Evolutionary conservation across 495 filamentous ascomycete genomes (phyloP).

Genomic region (Haplographium delicatum): DNA sequence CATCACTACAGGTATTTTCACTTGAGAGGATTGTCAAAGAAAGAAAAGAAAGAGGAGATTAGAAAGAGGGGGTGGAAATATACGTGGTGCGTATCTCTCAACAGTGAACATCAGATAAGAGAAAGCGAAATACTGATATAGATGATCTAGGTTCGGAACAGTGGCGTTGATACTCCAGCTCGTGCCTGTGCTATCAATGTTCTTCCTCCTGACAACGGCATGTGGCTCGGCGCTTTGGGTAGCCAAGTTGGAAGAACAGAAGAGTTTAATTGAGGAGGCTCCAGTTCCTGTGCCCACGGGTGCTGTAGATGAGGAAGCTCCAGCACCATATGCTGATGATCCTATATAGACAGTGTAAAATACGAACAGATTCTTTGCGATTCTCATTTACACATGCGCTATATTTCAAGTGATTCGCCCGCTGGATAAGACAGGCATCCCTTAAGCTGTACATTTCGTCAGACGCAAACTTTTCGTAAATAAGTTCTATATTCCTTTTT

Average conservation of each 20-base stretch:
- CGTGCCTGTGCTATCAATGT: constrained; percentile 77
- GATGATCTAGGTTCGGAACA: constrained; percentile 39
- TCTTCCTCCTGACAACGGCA: constrained; percentile 76
- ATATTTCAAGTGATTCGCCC: too few species aligned
- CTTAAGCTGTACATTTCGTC: too few species aligned
- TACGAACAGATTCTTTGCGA: background rate
- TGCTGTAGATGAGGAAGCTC: constrained; percentile 9
- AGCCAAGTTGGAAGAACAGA: constrained; percentile 44
- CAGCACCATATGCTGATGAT: constrained; percentile 21
- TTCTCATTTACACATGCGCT: too few species aligned
- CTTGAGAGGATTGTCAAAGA: constrained; percentile 63
- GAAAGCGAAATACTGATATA: constrained; percentile 13
- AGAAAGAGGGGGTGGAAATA: constrained; percentile 63
- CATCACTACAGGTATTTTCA: constrained; percentile 72
- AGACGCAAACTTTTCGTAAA: too few species aligned
- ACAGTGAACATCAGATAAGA: background rate
- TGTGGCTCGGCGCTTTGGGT: constrained; percentile 86
- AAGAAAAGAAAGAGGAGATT: constrained; percentile 59
- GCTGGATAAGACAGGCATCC: too few species aligned
- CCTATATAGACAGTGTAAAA: constrained; percentile 16
- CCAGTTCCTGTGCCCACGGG: background rate
- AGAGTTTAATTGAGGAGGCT: constrained; percentile 18
- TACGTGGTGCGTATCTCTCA: constrained; percentile 32
- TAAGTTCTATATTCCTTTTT: too few species aligned
- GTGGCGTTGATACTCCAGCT: constrained; percentile 59